Evolutionary conservation across 78 protist genomes (phyloP).

Genomic region (Speleostelium caveatum): DNA sequence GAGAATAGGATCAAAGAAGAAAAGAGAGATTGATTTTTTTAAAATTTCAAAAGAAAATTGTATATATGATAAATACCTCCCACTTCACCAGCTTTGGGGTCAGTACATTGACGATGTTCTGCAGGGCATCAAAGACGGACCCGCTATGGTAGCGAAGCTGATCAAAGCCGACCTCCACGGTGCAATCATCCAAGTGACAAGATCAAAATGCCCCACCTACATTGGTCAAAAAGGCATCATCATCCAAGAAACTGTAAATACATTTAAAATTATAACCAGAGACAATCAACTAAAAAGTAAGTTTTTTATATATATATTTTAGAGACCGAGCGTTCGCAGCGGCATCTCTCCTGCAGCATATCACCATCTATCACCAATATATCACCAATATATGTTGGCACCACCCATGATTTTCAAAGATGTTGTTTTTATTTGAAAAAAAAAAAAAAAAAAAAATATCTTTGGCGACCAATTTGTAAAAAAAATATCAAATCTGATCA

Average conservation of each 20-base stretch:
- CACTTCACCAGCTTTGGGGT: constrained; percentile 58
- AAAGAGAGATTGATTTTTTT: constrained; percentile 24
- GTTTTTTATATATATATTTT: not conserved
- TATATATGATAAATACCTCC: constrained; percentile 71
- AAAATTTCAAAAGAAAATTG: constrained; percentile 30
- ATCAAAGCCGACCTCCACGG: constrained; percentile 77
- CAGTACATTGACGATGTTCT: constrained; percentile 59
- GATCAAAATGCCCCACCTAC: constrained; percentile 49
- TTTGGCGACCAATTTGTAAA: not conserved
- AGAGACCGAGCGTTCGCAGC: not conserved
- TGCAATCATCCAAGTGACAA: constrained; percentile 44
- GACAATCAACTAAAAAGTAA: constrained; percentile 76
- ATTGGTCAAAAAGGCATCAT: constrained; percentile 79
- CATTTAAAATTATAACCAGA: constrained; percentile 69
- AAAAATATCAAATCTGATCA: too few species aligned
- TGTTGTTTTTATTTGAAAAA: too few species aligned
- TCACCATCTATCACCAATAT: too few species aligned
- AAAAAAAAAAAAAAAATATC: too few species aligned
- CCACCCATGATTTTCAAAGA: too few species aligned
- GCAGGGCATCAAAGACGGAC: constrained; percentile 10
- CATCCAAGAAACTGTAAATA: constrained; percentile 78
- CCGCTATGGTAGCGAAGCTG: not conserved
- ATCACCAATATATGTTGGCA: too few species aligned
- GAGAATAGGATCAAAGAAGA: constrained; percentile 10
- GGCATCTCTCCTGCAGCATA: not conserved